Evolutionary conservation across 768 basidiomycete species (phyloP).

Genomic region (Hygrocybe coccinea): DNA sequence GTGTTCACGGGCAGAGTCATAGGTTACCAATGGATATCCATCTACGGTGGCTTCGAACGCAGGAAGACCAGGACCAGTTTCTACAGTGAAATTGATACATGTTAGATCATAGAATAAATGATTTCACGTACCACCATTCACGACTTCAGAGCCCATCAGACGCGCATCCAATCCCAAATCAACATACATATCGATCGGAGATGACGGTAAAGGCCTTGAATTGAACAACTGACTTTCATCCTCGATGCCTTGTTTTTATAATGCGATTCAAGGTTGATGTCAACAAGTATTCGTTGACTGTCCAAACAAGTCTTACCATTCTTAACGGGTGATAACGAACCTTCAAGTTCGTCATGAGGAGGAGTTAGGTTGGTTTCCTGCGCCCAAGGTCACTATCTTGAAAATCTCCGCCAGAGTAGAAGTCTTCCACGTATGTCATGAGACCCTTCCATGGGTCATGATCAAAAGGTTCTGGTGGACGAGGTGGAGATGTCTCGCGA

Average conservation of each 20-base stretch:
- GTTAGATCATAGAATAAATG: too few relatives aligned
- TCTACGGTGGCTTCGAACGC: too few relatives aligned
- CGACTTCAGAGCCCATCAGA: too few relatives aligned
- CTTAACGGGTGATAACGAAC: background rate
- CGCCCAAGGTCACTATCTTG: background rate
- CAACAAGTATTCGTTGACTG: background rate
- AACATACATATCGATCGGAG: background rate
- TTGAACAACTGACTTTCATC: background rate
- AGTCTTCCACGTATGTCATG: conserved; percentile 38
- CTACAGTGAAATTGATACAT: too few relatives aligned
- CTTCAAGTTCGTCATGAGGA: background rate
- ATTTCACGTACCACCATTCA: too few relatives aligned
- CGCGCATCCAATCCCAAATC: background rate
- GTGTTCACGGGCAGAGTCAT: too few relatives aligned
- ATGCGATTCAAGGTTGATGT: too few relatives aligned
- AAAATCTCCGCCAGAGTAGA: conserved; percentile 42
- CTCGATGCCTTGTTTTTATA: background rate
- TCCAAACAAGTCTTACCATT: background rate
- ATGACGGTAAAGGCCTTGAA: background rate
- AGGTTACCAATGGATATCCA: too few relatives aligned
- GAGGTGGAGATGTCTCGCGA: conserved; percentile 3
- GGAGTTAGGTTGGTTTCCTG: background rate
- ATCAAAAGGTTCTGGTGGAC: conserved; percentile 29
- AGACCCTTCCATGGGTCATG: conserved; percentile 42
- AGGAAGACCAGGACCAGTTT: too few relatives aligned